phyloP scores from a whole-genome alignment of 352 stramenopile genomes.

The Pythium rishiriense region DNA sequence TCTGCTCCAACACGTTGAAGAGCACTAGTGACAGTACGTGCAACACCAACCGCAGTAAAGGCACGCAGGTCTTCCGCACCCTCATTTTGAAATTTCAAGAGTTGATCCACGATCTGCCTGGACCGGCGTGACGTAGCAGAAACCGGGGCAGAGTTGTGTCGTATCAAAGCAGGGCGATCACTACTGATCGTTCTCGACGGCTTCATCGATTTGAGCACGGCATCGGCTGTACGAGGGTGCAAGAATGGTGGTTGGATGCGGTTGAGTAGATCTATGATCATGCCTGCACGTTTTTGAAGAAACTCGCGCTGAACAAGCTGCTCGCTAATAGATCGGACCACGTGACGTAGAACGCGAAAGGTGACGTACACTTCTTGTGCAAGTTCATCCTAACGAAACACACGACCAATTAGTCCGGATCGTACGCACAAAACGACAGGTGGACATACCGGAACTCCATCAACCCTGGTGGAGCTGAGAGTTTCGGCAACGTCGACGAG shows the following conservation, averaged over 20 bases:
- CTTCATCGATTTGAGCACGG: constrained; percentile 50
- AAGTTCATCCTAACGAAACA: constrained; percentile 49
- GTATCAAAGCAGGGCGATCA: constrained; percentile 4
- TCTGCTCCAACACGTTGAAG: constrained; percentile 65
- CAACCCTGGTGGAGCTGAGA: constrained; percentile 61
- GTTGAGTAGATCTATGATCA: constrained; percentile 55
- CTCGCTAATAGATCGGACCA: constrained; percentile 61
- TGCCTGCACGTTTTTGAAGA: constrained; percentile 38
- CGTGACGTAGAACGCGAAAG: constrained; percentile 58
- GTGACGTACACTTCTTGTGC: constrained; percentile 74
- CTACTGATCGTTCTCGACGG: constrained; percentile 2
- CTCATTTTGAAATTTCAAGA: constrained; percentile 50
- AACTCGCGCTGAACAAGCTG: constrained; percentile 48
- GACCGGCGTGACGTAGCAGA: constrained; percentile 10
- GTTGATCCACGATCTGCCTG: constrained; percentile 36
- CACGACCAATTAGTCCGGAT: not conserved
- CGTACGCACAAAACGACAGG: not conserved
- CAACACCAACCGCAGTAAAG: constrained; percentile 64
- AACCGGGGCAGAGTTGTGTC: constrained; percentile 18
- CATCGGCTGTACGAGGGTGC: constrained; percentile 54
- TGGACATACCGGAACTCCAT: constrained; percentile 62
- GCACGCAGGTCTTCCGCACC: constrained; percentile 51
- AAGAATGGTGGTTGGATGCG: constrained; percentile 66
- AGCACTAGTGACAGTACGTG: constrained; percentile 57
- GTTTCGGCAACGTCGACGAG: constrained; percentile 68